phyloP scores from a whole-genome alignment of 2,329 filamentous ascomycete genomes.

The Chaetomium strumarium region DNA sequence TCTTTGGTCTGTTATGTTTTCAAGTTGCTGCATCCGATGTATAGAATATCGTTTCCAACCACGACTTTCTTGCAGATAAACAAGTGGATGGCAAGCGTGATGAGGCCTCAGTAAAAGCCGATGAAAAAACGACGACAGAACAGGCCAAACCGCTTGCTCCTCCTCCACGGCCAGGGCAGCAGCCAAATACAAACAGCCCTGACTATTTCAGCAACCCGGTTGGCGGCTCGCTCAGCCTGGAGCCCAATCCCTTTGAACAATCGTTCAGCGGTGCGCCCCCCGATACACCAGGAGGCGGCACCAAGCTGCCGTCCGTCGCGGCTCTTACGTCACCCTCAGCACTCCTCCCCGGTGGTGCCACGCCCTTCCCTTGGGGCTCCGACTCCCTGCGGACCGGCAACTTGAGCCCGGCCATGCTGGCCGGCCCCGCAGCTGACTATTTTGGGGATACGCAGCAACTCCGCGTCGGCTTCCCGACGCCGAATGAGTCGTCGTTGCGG shows the following conservation, averaged over 20 bases:
- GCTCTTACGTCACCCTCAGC: slow-evolving; percentile 86
- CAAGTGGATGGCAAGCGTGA: slow-evolving; percentile 33
- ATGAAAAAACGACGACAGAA: slow-evolving; percentile 51
- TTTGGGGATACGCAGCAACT: slow-evolving; percentile 75
- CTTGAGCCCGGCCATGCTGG: slow-evolving; percentile 94
- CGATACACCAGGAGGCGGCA: slow-evolving; percentile 78
- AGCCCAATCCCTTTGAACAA: slow-evolving; percentile 96
- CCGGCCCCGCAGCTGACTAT: slow-evolving; percentile 79
- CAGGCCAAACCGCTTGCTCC: slow-evolving; percentile 61
- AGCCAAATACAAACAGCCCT: slow-evolving; percentile 43
- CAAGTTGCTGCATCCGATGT: slow-evolving; percentile 11
- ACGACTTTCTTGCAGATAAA: slow-evolving; percentile 14
- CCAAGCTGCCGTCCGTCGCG: slow-evolving; percentile 82
- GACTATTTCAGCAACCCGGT: slow-evolving; percentile 62
- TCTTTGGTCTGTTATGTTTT: slow-evolving; percentile 12
- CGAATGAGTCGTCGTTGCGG: slow-evolving; percentile 90
- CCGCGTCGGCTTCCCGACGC: slow-evolving; percentile 82
- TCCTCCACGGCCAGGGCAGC: slow-evolving; percentile 58
- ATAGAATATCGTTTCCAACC: slow-evolving; percentile 17
- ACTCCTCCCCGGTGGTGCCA: slow-evolving; percentile 65
- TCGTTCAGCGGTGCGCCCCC: slow-evolving; percentile 67
- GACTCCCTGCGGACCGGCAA: slow-evolving; percentile 87
- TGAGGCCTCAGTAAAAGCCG: slow-evolving; percentile 41
- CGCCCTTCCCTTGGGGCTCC: slow-evolving; percentile 71
- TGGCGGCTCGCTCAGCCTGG: slow-evolving; percentile 58